Base-by-base conservation (phyloP, 345 rosid species). In the Eucalyptus melliodora region DNA sequence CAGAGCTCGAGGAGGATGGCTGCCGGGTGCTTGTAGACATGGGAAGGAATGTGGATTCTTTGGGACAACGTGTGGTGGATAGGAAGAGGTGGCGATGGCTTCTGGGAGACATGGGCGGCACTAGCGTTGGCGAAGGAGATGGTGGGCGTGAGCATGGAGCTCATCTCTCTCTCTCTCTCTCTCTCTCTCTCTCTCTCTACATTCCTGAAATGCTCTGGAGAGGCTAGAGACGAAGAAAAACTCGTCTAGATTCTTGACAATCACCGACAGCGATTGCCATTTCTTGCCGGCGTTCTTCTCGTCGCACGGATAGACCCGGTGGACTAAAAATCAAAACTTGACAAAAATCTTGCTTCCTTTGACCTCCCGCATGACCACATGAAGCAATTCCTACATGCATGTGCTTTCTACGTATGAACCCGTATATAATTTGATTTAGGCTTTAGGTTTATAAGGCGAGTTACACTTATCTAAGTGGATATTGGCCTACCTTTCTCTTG, bases 1-100 rank as follows among this genome's bases (percentile, higher is more conserved):
- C 95, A 94, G 91, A 91, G 95, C 88, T 96, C 98, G 59, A 96
- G 94, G 62, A 96, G 96, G 88, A 97, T 90, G 81, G 99, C 96
- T 3, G 97, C 89, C 0, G 98, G 98, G 92, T 97, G 99, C 62
- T 88, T 92, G 95, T 96, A 96, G 88, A 96, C 93, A 82, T 94
- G 94, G 24, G 92, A 88, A 3, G 99, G 96, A 83, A 96, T 96
- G 91, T 95, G 90, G 51, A 62, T 91, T 94, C 96, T 94, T 55
- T 93, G 94, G 24, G 95, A 90, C 87, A 94, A 94, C 10, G 91
- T 77, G 89, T 92, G 98, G 16, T 44, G 72, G 44, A 62, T 23
- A 11, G 87, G 51, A 11, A 86, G 51, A n/a, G 91, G 85, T 3
- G 86, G 89, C 13, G 91, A 11, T 89, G 55, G 42, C 85, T 77